Evolutionary conservation across 2,329 filamentous ascomycete genomes (phyloP).

Genomic region (Xylariaceae sp.): DNA sequence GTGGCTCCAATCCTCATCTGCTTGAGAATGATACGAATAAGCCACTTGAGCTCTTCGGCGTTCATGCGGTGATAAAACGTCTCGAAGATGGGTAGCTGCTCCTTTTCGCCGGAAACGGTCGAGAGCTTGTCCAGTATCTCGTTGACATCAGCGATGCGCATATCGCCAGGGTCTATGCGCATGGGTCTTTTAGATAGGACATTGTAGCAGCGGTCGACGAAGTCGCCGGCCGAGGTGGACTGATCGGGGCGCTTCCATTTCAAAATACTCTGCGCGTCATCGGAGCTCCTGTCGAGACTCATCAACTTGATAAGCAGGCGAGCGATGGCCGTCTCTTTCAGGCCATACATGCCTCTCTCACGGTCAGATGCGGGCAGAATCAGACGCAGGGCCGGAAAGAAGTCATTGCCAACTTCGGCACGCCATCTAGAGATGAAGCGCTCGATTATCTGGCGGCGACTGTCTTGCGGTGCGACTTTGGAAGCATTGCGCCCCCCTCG

Average conservation of each 20-base stretch:
- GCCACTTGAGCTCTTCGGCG: constrained; percentile 86
- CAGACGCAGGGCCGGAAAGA: constrained; percentile 86
- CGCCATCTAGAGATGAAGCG: constrained; percentile 85
- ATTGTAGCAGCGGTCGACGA: constrained; percentile 83
- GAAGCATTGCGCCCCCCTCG: constrained; percentile 53
- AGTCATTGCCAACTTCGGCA: constrained; percentile 80
- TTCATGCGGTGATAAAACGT: constrained; percentile 90
- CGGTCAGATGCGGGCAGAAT: constrained; percentile 91
- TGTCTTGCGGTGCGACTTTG: constrained; percentile 66
- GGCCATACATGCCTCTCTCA: constrained; percentile 84
- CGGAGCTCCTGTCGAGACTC: constrained; percentile 85
- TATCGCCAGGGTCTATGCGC: constrained; percentile 64
- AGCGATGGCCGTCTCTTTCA: constrained; percentile 88
- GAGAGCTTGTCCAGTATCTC: constrained; percentile 74
- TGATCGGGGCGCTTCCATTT: constrained; percentile 81
- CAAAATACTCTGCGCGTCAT: constrained; percentile 77
- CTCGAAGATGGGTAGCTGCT: constrained; percentile 75
- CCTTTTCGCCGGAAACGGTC: constrained; percentile 69
- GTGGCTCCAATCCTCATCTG: constrained; percentile 71
- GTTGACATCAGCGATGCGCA: constrained; percentile 89
- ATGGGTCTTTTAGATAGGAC: constrained; percentile 80
- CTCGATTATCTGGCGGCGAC: constrained; percentile 74
- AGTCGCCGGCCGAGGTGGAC: constrained; percentile 72
- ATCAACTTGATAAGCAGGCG: constrained; percentile 88
- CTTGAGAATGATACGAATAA: constrained; percentile 86